phyloP scores from a whole-genome alignment of 1,284 basidiomycete species.

The Cutaneotrichosporon daszewskae region DNA sequence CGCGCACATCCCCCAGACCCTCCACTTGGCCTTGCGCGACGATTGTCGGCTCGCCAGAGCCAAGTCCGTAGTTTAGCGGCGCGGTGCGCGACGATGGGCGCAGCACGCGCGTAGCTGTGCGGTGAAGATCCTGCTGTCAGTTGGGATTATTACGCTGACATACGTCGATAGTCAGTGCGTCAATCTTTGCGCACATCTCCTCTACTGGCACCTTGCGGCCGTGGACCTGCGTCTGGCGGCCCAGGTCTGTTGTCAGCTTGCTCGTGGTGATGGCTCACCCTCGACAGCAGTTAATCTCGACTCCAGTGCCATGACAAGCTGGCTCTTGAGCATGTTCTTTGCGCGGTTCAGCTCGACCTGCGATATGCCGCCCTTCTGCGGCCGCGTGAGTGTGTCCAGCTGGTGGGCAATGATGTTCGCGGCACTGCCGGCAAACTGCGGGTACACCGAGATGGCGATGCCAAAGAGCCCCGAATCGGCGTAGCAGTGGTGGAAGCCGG shows the following conservation, averaged over 20 bases:
- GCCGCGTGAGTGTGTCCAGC: constrained; percentile 50
- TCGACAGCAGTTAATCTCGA: constrained; percentile 85
- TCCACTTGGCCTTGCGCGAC: constrained; percentile 47
- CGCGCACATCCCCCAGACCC: constrained; percentile 40
- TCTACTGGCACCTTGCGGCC: constrained; percentile 76
- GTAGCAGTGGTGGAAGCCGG: constrained; percentile 98
- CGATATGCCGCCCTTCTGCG: constrained; percentile 42
- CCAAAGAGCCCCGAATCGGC: constrained; percentile 92
- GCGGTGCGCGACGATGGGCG: constrained; percentile 27
- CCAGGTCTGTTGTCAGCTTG: constrained; percentile 44
- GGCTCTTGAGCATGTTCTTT: constrained; percentile 93
- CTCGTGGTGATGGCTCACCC: constrained; percentile 50
- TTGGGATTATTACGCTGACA: constrained; percentile 52
- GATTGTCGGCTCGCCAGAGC: constrained; percentile 49
- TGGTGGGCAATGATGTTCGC: constrained; percentile 83
- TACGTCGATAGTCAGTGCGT: constrained; percentile 65
- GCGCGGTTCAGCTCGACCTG: constrained; percentile 69
- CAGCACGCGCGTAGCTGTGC: constrained; percentile 42
- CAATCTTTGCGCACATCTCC: constrained; percentile 90
- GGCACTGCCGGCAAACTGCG: constrained; percentile 59
- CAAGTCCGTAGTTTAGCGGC: constrained; percentile 42
- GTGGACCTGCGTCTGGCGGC: constrained; percentile 80
- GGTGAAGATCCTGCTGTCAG: constrained; percentile 36
- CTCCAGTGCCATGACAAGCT: constrained; percentile 92
- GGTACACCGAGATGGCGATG: constrained; percentile 83